Evolutionary conservation across 2,329 filamentous ascomycete species (phyloP), one percentile per base, ranked within the genome.

Genomic region (Calonectria pseudoreteaudii): DNA sequence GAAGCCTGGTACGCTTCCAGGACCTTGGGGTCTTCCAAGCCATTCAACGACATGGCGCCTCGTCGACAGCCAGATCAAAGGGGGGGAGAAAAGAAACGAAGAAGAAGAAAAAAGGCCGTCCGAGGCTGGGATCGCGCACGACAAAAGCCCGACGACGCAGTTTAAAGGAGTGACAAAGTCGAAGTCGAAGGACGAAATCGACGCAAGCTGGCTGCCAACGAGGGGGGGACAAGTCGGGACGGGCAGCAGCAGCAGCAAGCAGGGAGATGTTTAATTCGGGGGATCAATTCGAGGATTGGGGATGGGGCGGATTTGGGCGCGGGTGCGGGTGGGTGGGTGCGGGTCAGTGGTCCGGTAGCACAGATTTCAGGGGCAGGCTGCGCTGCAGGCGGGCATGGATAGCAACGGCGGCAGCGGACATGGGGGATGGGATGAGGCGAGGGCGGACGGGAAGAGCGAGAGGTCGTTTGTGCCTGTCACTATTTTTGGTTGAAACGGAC

Each of bases 21-120:
- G 86, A 99, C 91, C 83, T 92, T 91, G 80, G 90, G 88, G 87
- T 92, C 91, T 87, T 98, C 96, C 86, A 98, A 90, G 78, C 97
- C 97, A 92, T 98, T 98, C 86, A 98, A 90, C 89, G 96, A 98
- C 96, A 98, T 98, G 75, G 70, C 79, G 84, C 84, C 73, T 80
- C 72, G 50, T 69, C 73, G 56, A 74, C 64, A 71, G 68, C 74
- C 68, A 71, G 70, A 69, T 78, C 66, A 58, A 69, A 69, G 49
- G 66, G 65, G 62, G 41, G 38, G 28, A 10, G 31, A 28, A 47
- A 16, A 26, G 23, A 47, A 36, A n/a, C n/a, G n/a, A 34, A 36
- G 36, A 26, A 26, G 52, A 41, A 66, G 23, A 47, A 28, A n/a
- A 28, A 47, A 41, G 60, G 71, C 50, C 38, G 66, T 52, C 41